Evolutionary conservation across 2,329 filamentous ascomycete genomes (phyloP).

Genomic region (Tolypocladium sp.): DNA sequence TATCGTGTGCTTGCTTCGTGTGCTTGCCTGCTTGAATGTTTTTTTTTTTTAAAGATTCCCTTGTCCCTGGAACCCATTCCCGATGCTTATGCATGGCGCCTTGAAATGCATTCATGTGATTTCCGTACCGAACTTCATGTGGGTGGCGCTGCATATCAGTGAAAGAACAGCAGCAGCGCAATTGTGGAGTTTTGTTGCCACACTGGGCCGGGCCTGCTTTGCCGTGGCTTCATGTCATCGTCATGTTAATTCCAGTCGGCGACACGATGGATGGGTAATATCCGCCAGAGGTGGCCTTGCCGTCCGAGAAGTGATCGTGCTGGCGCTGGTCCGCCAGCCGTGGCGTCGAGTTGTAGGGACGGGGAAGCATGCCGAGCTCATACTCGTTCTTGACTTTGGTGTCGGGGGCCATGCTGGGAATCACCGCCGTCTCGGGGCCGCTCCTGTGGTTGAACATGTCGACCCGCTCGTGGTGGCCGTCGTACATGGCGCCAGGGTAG

Average conservation of each 20-base stretch:
- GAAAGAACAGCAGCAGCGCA: neutral
- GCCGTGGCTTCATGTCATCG: slow-evolving; percentile 16
- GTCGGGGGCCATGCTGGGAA: slow-evolving; percentile 20
- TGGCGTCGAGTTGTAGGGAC: slow-evolving; percentile 26
- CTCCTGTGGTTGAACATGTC: slow-evolving; percentile 38
- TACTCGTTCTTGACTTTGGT: slow-evolving; percentile 42
- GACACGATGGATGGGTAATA: slow-evolving; percentile 44
- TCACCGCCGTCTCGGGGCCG: slow-evolving; percentile 20
- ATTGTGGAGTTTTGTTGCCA: neutral
- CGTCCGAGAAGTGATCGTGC: slow-evolving; percentile 38
- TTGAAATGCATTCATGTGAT: slow-evolving; percentile 1
- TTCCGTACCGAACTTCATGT: neutral
- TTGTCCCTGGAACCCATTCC: neutral
- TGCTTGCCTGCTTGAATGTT: neutral
- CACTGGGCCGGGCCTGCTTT: neutral
- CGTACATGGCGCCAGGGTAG: slow-evolving; percentile 42
- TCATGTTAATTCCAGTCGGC: slow-evolving; percentile 38
- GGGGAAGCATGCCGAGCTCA: slow-evolving; percentile 34
- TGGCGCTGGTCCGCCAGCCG: slow-evolving; percentile 25
- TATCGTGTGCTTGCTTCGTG: neutral
- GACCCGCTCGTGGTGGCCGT: slow-evolving; percentile 35
- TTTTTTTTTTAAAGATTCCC: neutral
- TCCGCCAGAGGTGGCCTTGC: slow-evolving; percentile 39
- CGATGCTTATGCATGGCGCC: slow-evolving; percentile 1
- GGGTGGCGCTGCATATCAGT: neutral